Evolutionary conservation across 495 filamentous ascomycete genomes (phyloP), one percentile per base, ranked within the genome.

Genomic region (Emericellopsis terricola): DNA sequence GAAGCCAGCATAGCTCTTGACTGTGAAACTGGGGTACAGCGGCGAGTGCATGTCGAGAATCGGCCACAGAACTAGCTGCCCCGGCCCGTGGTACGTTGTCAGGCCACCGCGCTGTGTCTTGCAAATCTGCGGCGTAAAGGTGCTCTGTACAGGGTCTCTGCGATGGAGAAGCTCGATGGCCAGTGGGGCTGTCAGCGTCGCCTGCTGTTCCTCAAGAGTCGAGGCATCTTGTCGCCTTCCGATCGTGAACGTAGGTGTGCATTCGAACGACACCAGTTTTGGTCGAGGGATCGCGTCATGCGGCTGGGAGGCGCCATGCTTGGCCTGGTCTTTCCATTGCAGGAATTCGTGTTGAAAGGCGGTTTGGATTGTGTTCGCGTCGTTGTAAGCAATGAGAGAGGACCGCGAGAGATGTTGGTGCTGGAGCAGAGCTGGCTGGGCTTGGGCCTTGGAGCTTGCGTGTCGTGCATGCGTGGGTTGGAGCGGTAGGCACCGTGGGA

Each of bases 11-110:
- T 84, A 91, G 42, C 66, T 70, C 11, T 80, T 58, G 15, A 69
- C 59, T 13, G 50, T 56, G 19, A 70, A 54, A 21, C 51, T 39
- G 15, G 33, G 27, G 45, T 63, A 53, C 15, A 40, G 21, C 2
- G 43, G 37, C 3, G 57, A 56, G 11, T 46, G 44, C 13, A 94
- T 62, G 47, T 92, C 81, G 15, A 89, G 53, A 26, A 96, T 71
- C 10, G 87, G 81, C 53, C 92, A 97, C 9, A 82, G 75, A 16
- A 94, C 81, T 39, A 87, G 56, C 50, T 97, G 89, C 0, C 89
- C 89, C 0, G 89, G 89, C 0, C 89, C 89, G 49, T 97, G 89
- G 60, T 92, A 97, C 3, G 89, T 96, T 0, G 80, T 86, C 38
- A 89, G 80, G 0, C 89, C 89, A 41, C 89, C 89, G 29, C 89